Percentiles rank a stretch among this genome's conserved stretches.
Evolutionary conservation across 2,329 filamentous ascomycete genomes (phyloP).

Genomic region (Arthrobotrys conoides): DNA sequence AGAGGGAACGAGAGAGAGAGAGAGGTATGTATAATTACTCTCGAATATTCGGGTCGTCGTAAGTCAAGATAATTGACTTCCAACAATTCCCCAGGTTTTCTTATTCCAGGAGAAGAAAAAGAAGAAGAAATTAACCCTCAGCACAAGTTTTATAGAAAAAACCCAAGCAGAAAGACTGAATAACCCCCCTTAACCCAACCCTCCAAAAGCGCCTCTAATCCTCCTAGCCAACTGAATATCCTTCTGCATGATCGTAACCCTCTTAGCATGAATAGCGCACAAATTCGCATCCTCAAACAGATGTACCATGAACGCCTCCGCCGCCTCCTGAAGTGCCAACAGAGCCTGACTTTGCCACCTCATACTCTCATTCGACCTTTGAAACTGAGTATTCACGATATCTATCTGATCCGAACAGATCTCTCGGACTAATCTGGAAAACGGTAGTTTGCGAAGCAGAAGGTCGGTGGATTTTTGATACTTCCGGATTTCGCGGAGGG

Average conservation of each 20-base stretch:
- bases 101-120: too few relatives aligned
- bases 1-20: background rate
- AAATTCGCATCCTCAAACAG: slow-evolving; percentile 97
- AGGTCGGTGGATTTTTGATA: slow-evolving; percentile 93
- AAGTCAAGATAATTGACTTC: too few relatives aligned
- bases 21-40: too few relatives aligned
- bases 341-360: slow-evolving; percentile 98
- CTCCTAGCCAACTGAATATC: slow-evolving; percentile 92
- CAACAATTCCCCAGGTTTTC: too few relatives aligned
- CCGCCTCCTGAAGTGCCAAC: slow-evolving; percentile 90
- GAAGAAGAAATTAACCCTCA: background rate
- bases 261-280: slow-evolving; percentile 95
- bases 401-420: slow-evolving; percentile 68
- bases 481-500: slow-evolving; percentile 89
- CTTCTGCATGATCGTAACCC: slow-evolving; percentile 97
- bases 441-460: slow-evolving; percentile 83
- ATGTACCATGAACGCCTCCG: slow-evolving; percentile 96
- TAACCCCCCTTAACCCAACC: slow-evolving; percentile 70
- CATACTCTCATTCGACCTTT: slow-evolving; percentile 74
- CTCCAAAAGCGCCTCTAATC: slow-evolving; percentile 84
- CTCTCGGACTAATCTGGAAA: slow-evolving; percentile 78
- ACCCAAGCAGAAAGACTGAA: background rate
- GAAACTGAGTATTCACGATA: slow-evolving; percentile 60
- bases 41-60: too few relatives aligned
- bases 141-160: background rate